phyloP scores from a whole-genome alignment of 306 rosid genomes.

The Potentilla sterilis region DNA sequence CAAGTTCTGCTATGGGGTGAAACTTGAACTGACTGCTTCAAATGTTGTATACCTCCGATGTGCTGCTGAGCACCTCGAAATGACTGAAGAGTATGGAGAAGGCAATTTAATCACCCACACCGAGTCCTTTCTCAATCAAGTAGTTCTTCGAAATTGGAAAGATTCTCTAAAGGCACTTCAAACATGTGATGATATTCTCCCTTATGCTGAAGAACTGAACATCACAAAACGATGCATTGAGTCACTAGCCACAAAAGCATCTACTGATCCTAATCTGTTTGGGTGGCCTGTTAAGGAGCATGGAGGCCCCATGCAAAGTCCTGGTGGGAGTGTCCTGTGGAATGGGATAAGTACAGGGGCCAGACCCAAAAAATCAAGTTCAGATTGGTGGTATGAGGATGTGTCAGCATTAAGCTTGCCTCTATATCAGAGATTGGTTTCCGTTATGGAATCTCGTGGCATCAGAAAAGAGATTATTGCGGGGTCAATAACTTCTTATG shows the following conservation, averaged over 20 bases:
- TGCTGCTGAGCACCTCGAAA: constrained; percentile 88
- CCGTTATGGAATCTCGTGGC: constrained; percentile 86
- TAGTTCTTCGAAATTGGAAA: constrained; percentile 79
- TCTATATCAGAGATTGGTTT: constrained; percentile 73
- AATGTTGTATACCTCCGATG: constrained; percentile 84
- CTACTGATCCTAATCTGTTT: constrained; percentile 86
- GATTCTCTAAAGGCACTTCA: constrained; percentile 91
- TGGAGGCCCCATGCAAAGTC: constrained; percentile 98
- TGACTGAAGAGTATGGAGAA: constrained; percentile 94
- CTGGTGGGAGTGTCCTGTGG: constrained; percentile 98
- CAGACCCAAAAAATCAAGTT: constrained; percentile 71
- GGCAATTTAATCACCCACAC: constrained; percentile 71
- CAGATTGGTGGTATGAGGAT: constrained; percentile 98
- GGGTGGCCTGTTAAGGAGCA: constrained; percentile 96
- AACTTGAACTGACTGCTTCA: constrained; percentile 90
- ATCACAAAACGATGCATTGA: constrained; percentile 85
- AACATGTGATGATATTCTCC: constrained; percentile 60
- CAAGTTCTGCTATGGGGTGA: constrained; percentile 94
- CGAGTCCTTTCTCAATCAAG: constrained; percentile 78
- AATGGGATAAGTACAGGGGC: constrained; percentile 99
- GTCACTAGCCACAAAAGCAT: constrained; percentile 80
- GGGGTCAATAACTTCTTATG: constrained; percentile 76
- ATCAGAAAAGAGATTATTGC: constrained; percentile 79
- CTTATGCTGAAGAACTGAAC: constrained; percentile 65
- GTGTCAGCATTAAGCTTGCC: constrained; percentile 70